Base-by-base conservation (phyloP, 73 alveolate genomes). In the Halteria grandinella region DNA sequence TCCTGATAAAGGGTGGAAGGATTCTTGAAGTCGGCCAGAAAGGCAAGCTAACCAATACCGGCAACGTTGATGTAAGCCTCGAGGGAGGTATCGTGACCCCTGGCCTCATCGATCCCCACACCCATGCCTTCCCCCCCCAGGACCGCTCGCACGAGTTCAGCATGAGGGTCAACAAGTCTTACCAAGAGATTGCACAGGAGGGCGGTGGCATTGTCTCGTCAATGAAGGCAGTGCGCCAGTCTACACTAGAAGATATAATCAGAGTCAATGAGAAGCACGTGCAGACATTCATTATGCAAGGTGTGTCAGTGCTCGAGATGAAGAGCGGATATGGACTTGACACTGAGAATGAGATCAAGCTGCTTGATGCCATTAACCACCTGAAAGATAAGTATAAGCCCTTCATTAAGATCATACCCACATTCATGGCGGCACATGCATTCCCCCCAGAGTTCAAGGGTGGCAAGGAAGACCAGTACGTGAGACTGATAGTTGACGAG, bases 251-350 rank as follows among this genome's bases (percentile, higher is more conserved):
- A 32, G 85, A 75, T 18, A 29, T 84, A 1, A 63, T 44, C 39
- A 50, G 28, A 11, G 57, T 58, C 17, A 44, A 55, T 43, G 63
- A 39, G 25, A 58, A 21, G 20, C 24, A 51, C 3, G 53, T 84
- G 1, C 25, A 84, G 57, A 84, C 85, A 84, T 55, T 53, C 14
- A 20, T 77, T 0, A 32, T 27, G 41, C 17, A 62, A 24, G 93
- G 93, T 17, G 77, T 89, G 7, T 77, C 93, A 7, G 58, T 82
- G 0, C 62, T 75, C 33, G 93, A 84, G 29, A 69, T 48, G 0
- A 84, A 84, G 50, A 72, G 85, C 27, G 93, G 93, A 21, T 84
- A 73, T 51, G 93, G 93, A 10, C 69, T 84, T 27, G 69, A 50
- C 1, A 48, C 85, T 24, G 89, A 78, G 0, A 49, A 50, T 0